A percentile compares a stretch with the other conserved stretches of the same genome.
Conservation (phyloP, 202 grass and related monocot species). For the Dendrocalamus latiflorus region DNA sequence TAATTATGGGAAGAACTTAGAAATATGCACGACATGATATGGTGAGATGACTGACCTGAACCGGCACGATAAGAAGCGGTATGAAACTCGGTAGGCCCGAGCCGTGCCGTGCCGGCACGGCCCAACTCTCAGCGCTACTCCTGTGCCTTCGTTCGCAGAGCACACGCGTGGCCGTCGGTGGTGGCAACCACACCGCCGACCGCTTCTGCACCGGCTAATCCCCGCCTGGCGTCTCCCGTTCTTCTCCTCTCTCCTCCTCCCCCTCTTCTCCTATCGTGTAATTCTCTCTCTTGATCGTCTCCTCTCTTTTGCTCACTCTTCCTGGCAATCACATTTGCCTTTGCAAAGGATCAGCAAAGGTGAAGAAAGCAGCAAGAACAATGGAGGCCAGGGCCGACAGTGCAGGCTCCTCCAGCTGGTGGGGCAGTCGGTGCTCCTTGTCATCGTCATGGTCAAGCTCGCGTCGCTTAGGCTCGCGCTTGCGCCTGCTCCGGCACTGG, state of each 20-base stretch:
- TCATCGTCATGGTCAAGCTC: conserved; percentile 7
- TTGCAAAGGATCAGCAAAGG: background rate
- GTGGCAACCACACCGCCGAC: conserved; percentile 43
- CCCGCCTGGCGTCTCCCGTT: background rate
- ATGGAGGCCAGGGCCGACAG: no score
- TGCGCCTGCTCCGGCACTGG: background rate
- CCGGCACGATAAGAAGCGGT: no score
- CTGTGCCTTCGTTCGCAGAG: background rate
- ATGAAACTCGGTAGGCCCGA: no score
- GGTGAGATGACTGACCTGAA: no score
- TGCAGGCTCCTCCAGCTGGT: no score
- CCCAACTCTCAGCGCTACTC: no score
- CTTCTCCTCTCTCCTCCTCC: background rate
- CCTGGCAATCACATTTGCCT: background rate
- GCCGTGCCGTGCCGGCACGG: no score
- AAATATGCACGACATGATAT: no score
- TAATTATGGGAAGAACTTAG: background rate
- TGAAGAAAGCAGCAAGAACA: background rate
- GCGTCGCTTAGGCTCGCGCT: background rate
- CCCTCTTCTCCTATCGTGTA: background rate
- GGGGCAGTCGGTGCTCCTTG: no score
- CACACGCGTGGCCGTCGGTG: conserved; percentile 29
- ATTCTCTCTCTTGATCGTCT: no score
- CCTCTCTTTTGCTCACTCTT: background rate
- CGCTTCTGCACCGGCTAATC: conserved; percentile 27